Evolutionary conservation across 768 basidiomycete species (phyloP).

Genomic region (Lactarius sp.): DNA sequence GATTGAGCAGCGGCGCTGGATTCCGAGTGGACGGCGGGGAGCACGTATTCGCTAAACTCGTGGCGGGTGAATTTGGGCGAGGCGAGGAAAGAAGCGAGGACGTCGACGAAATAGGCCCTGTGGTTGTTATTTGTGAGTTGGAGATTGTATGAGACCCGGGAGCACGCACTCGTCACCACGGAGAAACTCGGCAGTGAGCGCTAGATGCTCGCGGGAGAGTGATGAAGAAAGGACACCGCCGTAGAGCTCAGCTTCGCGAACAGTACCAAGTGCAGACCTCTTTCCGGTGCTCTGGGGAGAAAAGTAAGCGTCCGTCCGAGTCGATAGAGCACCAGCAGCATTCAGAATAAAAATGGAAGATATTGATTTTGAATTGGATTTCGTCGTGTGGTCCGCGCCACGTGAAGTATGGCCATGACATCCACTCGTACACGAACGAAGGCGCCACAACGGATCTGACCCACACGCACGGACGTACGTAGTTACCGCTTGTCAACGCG

Average conservation of each 20-base stretch:
- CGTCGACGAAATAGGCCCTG: slow-evolving; percentile 86
- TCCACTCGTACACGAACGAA: neutral
- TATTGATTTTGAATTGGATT: neutral
- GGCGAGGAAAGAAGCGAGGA: slow-evolving; percentile 79
- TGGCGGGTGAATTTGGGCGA: slow-evolving; percentile 78
- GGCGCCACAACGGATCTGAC: neutral
- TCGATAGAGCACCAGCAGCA: neutral
- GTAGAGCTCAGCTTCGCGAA: slow-evolving; percentile 89
- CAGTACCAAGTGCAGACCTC: slow-evolving; percentile 83
- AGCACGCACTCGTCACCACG: slow-evolving; percentile 89
- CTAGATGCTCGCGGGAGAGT: slow-evolving; percentile 84
- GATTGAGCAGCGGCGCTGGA: slow-evolving; percentile 52
- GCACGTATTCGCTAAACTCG: slow-evolving; percentile 71
- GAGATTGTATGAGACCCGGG: neutral
- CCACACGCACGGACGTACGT: neutral
- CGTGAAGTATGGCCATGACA: neutral
- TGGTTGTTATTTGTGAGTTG: neutral
- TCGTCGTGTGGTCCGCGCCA: neutral
- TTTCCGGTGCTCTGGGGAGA: slow-evolving; percentile 70
- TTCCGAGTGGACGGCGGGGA: slow-evolving; percentile 68
- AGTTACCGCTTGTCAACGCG: neutral
- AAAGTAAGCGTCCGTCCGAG: neutral
- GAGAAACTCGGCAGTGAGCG: slow-evolving; percentile 92
- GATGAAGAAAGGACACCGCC: slow-evolving; percentile 86
- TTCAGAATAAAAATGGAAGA: neutral